Evolutionary conservation across 2,329 filamentous ascomycete genomes (phyloP), one percentile per base, ranked within the genome.

Genomic region (Samsoniella hepiali): DNA sequence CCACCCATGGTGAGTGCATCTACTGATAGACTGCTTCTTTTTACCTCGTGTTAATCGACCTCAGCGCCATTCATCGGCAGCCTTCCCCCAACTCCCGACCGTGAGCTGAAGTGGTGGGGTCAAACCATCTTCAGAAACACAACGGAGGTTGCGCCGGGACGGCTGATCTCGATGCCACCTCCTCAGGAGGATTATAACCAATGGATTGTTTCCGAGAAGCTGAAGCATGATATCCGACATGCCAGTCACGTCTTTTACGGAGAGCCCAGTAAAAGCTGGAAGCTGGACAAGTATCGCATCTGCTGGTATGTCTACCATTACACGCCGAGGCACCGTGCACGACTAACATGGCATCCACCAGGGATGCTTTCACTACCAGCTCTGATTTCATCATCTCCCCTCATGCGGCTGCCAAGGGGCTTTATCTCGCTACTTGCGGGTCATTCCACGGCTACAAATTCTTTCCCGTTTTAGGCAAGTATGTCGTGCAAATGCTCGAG

Each of bases 361-460:
- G 87, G 87, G 87, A 89, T 66, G 87, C 86, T 10, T 84, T 88
- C 68, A 87, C 85, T 0, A 80, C 84, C 2, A 84, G 78, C 69
- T 78, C 79, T 29, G 85, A 89, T 69, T 88, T 87, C 67, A 81
- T 90, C 65, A 83, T 90, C 68, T 84, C 84, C 5, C 84, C 84
- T 0, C 81, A 88, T 67, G 64, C 79, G 0, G 77, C 76, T 38
- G 82, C 69, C 27, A 71, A 71, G 55, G 85, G 85, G 29, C 74
- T 90, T 0, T 89, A 83, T 67, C 69, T 91, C 1, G 87, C 86
- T 0, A 85, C 84, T 0, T 86, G 85, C 13, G 87, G 87, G 7
- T 88, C 86, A 0, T 88, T 89, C 68, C 87, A 90, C 72, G 83
- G 84, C 17, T 89, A 81, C 78, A 89, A 90, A 72, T 89, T 90